phyloP scores from a whole-genome alignment of 23 red algal species.

The Gracilaria domingensis region DNA sequence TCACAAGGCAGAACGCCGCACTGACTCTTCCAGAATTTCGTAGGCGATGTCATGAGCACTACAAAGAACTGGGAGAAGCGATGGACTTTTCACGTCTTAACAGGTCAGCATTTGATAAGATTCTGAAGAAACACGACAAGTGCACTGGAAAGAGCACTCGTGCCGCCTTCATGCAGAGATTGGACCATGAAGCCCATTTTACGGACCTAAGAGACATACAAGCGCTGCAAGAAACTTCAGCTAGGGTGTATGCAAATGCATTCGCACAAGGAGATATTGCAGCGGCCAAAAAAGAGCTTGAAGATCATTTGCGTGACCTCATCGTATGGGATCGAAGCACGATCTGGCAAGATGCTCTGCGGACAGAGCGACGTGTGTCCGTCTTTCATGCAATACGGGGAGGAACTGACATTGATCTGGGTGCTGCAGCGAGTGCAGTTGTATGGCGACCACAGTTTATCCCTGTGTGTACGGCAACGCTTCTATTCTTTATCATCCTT shows the following conservation, averaged over 20 bases:
- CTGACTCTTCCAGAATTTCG: constrained; percentile 39
- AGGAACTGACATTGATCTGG: constrained; percentile 29
- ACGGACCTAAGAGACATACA: constrained; percentile 25
- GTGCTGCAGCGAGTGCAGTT: constrained; percentile 13
- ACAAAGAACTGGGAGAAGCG: constrained; percentile 86
- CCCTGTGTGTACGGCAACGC: constrained; percentile 52
- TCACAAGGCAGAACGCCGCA: neutral
- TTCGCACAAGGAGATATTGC: constrained; percentile 79
- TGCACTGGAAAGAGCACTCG: constrained; percentile 33
- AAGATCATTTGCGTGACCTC: constrained; percentile 84
- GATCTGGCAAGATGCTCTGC: constrained; percentile 90
- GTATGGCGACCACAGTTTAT: constrained; percentile 53
- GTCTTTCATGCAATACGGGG: constrained; percentile 68
- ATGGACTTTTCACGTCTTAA: constrained; percentile 94
- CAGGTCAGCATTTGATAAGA: constrained; percentile 91
- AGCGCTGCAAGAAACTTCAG: constrained; percentile 61
- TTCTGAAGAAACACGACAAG: constrained; percentile 99
- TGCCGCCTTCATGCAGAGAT: constrained; percentile 31
- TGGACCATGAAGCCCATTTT: constrained; percentile 35
- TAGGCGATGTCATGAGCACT: constrained; percentile 79
- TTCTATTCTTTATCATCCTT: constrained; percentile 61
- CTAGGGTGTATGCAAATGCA: constrained; percentile 70
- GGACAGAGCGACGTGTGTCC: constrained; percentile 75
- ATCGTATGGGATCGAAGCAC: constrained; percentile 98
- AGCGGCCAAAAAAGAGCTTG: constrained; percentile 74